Evolutionary conservation across 2,329 filamentous ascomycete species (phyloP).

Genomic region (Neofusicoccum cordaticola): DNA sequence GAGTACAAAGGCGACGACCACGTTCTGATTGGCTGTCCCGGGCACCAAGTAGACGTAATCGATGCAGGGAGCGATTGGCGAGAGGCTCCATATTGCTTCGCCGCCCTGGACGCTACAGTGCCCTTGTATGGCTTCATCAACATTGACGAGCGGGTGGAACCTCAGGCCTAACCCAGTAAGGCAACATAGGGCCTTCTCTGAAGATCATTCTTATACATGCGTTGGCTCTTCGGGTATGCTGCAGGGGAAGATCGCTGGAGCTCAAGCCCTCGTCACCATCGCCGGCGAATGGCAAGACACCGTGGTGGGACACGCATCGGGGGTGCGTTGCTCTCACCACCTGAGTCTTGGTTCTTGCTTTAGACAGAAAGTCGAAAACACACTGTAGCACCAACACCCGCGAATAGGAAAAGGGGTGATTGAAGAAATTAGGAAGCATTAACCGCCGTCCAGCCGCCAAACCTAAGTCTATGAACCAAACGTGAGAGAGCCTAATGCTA

Average conservation of each 20-base stretch:
- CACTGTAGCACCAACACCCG: neutral
- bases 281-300: too few relatives aligned
- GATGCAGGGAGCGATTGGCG: neutral
- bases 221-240: neutral
- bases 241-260: too few relatives aligned
- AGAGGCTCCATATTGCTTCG: neutral
- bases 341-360: too few relatives aligned
- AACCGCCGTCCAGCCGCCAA: neutral
- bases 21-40: neutral
- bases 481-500: neutral
- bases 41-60: neutral
- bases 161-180: conserved; percentile 3
- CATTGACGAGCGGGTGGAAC: neutral
- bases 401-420: neutral
- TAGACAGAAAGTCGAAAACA: neutral
- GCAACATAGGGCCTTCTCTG: conserved; percentile 1
- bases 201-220: neutral
- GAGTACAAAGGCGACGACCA: neutral
- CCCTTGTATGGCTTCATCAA: conserved; percentile 4
- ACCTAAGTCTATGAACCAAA: conserved; percentile 2
- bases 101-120: neutral
- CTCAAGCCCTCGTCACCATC: too few relatives aligned
- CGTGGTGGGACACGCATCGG: too few relatives aligned
- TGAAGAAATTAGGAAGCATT: neutral
- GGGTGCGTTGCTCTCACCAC: too few relatives aligned